Conservation (phyloP, 495 filamentous ascomycete species). For the Aeminium ludgeri region DNA sequence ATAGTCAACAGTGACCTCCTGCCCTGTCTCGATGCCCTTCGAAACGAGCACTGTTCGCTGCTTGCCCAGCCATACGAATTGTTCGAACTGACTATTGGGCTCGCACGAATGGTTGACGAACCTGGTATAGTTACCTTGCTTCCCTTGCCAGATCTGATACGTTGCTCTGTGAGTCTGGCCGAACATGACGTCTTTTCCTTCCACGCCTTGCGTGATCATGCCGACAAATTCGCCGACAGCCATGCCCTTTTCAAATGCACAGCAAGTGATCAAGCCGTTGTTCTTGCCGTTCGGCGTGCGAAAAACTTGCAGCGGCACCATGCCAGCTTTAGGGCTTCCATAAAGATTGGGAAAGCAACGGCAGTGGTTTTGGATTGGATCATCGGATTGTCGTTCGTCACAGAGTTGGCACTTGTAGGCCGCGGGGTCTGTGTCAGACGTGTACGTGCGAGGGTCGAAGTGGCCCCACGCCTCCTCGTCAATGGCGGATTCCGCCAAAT, state of each 20-base stretch:
- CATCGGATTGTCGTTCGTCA: slow-evolving; percentile 18
- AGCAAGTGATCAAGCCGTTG: slow-evolving; percentile 17
- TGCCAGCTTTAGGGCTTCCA: slow-evolving; percentile 6
- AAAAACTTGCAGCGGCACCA: slow-evolving; percentile 18
- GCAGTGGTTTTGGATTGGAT: slow-evolving; percentile 17
- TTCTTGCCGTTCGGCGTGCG: slow-evolving; percentile 20
- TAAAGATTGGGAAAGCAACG: slow-evolving; percentile 19
- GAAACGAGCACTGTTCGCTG: slow-evolving; percentile 29
- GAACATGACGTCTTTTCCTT: slow-evolving; percentile 26
- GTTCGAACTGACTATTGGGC: slow-evolving; percentile 27
- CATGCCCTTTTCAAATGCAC: slow-evolving; percentile 16
- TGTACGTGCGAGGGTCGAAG: slow-evolving; percentile 17
- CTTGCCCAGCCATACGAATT: slow-evolving; percentile 27
- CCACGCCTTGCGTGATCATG: slow-evolving; percentile 17
- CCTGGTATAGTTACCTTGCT: slow-evolving; percentile 29
- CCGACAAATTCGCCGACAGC: slow-evolving; percentile 24
- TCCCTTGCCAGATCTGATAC: slow-evolving; percentile 26
- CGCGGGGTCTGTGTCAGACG: not conserved
- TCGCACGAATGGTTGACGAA: slow-evolving; percentile 30
- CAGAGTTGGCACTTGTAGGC: slow-evolving; percentile 16
- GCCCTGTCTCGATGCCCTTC: slow-evolving; percentile 24
- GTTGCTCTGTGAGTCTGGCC: slow-evolving; percentile 12
- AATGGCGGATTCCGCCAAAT: slow-evolving; percentile 18
- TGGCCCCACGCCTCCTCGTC: slow-evolving; percentile 20
- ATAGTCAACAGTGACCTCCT: slow-evolving; percentile 31